A percentile compares a stretch with the other conserved stretches of the same genome.
Conservation (phyloP, 1,284 basidiomycete genomes). For the Ustilago loliicola region DNA sequence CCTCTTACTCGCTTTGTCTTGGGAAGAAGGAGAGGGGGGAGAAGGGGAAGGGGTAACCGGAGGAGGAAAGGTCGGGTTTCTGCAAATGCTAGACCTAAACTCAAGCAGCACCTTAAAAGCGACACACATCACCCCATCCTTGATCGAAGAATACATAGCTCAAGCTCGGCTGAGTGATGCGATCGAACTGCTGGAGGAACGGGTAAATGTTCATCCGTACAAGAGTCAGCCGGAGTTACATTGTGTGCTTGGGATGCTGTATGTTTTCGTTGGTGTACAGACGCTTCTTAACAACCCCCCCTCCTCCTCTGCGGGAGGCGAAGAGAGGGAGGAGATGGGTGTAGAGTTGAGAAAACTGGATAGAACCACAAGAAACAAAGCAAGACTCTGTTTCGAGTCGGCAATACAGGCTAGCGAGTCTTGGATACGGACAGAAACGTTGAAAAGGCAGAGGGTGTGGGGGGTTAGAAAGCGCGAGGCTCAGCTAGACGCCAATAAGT, state of each 20-base stretch:
- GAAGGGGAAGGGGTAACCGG: background rate
- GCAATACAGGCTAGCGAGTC: conserved; percentile 12
- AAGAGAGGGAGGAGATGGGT: background rate
- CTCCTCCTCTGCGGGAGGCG: too few species aligned
- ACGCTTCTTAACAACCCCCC: conserved; percentile 7
- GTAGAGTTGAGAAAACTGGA: conserved; percentile 23
- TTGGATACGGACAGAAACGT: conserved; percentile 13
- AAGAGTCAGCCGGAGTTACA: conserved; percentile 28
- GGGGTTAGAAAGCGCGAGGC: conserved; percentile 16
- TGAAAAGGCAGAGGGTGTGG: conserved; percentile 29
- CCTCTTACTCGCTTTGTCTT: background rate
- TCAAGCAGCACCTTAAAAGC: conserved; percentile 29
- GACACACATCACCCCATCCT: background rate
- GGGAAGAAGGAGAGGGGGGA: background rate
- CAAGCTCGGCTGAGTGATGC: conserved; percentile 20
- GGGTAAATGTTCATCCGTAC: conserved; percentile 40
- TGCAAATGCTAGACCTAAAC: conserved; percentile 22
- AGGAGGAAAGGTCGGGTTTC: conserved; percentile 9
- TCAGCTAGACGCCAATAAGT: conserved; percentile 1
- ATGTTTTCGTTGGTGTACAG: conserved; percentile 29
- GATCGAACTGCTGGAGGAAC: conserved; percentile 35
- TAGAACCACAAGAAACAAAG: conserved; percentile 25
- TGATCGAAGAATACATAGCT: conserved; percentile 32
- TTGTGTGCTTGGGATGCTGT: conserved; percentile 31
- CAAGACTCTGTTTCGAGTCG: conserved; percentile 28